Conservation (phyloP, 2,329 filamentous ascomycete genomes). For the Cladosporium phlei region DNA sequence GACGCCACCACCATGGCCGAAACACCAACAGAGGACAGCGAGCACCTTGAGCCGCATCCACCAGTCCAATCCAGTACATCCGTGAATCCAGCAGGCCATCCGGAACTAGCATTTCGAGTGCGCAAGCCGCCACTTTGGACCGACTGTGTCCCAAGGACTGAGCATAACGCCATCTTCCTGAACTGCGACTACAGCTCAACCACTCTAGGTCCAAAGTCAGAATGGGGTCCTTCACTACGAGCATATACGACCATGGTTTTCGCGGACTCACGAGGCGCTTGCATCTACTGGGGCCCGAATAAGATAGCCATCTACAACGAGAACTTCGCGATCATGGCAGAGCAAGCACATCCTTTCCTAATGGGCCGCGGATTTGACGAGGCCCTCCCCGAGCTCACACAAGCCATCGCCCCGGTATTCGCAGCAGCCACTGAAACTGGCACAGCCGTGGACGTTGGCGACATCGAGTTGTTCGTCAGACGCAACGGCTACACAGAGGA, state of each 20-base stretch:
- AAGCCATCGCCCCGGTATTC: slow-evolving; percentile 1
- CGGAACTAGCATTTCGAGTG: too few species aligned
- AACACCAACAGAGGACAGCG: too few species aligned
- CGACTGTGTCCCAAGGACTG: neutral
- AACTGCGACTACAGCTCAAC: slow-evolving; percentile 1
- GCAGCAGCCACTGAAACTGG: slow-evolving; percentile 14
- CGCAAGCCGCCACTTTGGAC: too few species aligned
- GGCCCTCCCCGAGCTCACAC: slow-evolving; percentile 15
- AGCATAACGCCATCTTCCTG: neutral
- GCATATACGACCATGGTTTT: slow-evolving; percentile 21
- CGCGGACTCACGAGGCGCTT: slow-evolving; percentile 18
- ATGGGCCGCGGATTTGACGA: slow-evolving; percentile 18
- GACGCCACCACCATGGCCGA: too few species aligned
- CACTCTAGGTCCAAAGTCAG: slow-evolving; percentile 13
- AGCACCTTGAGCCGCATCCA: too few species aligned
- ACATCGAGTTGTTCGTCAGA: slow-evolving; percentile 16
- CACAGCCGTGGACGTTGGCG: slow-evolving; percentile 16
- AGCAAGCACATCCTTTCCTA: slow-evolving; percentile 23
- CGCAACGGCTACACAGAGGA: slow-evolving; percentile 21
- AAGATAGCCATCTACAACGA: slow-evolving; percentile 37
- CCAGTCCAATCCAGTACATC: too few species aligned
- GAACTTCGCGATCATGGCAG: slow-evolving; percentile 29
- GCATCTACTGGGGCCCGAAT: slow-evolving; percentile 28
- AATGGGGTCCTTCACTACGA: slow-evolving; percentile 19
- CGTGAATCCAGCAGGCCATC: too few species aligned